Evolutionary conservation across 2,329 filamentous ascomycete species (phyloP).

Genomic region (Sclerotinia nivalis): DNA sequence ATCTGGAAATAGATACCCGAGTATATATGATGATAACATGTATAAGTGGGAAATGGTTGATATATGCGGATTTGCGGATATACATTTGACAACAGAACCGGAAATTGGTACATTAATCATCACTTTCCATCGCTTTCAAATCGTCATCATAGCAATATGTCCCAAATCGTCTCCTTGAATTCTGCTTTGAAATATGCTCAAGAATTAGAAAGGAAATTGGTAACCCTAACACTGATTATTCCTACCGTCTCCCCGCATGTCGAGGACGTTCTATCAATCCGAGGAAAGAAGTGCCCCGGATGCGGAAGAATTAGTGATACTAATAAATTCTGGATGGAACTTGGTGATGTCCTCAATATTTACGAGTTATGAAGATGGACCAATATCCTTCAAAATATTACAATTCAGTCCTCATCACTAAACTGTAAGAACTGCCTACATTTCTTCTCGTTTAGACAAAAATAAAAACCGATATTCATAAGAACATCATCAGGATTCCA

Average conservation of each 20-base stretch:
- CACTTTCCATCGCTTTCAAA: background rate
- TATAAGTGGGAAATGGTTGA: background rate
- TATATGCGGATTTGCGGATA: background rate
- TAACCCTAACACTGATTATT: background rate
- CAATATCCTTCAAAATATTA: background rate
- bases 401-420: background rate
- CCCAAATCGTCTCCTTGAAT: too few species aligned
- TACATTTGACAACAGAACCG: background rate
- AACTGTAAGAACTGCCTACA: background rate
- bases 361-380: background rate
- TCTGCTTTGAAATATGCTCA: background rate
- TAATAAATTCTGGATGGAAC: background rate
- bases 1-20: background rate
- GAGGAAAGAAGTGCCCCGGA: background rate
- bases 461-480: background rate
- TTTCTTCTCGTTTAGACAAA: background rate
- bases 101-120: background rate
- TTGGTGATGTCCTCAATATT: too few species aligned
- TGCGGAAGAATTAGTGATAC: background rate
- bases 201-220: background rate
- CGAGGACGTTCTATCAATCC: background rate
- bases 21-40: background rate
- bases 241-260: background rate
- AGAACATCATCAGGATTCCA: background rate
- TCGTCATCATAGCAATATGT: background rate